A percentile compares a stretch with the other conserved stretches of the same genome.
Evolutionary conservation across 1,139 yeast species (phyloP).

Genomic region (Eremothecium cymbalariae): DNA sequence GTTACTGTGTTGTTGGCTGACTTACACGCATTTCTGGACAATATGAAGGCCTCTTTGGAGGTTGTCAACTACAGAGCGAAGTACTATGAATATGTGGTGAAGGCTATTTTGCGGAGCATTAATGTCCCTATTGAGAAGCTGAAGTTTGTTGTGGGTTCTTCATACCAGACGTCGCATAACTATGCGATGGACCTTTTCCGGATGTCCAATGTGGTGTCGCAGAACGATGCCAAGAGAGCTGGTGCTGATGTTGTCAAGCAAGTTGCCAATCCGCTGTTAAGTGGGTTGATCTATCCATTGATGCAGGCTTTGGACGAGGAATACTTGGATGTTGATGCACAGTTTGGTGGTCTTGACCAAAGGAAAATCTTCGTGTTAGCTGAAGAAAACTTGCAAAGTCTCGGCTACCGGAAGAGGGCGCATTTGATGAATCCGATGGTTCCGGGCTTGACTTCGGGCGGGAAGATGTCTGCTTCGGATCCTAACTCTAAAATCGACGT

Average conservation of each 20-base stretch:
- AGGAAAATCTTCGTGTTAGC: slow-evolving; percentile 96
- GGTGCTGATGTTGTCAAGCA: slow-evolving; percentile 99
- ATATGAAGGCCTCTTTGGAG: slow-evolving; percentile 97
- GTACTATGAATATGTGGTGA: slow-evolving; percentile 77
- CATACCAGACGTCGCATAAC: slow-evolving; percentile 69
- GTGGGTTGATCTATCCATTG: slow-evolving; percentile 92
- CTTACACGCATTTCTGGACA: slow-evolving; percentile 92
- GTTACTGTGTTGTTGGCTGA: slow-evolving; percentile 93
- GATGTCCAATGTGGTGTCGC: slow-evolving; percentile 74
- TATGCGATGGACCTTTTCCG: slow-evolving; percentile 87
- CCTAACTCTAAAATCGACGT: slow-evolving; percentile 95
- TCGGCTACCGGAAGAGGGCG: slow-evolving; percentile 95
- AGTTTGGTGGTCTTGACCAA: slow-evolving; percentile 98
- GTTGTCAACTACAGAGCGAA: slow-evolving; percentile 81
- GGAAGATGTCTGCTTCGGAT: slow-evolving; percentile 98
- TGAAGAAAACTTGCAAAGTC: slow-evolving; percentile 77
- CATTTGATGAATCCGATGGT: slow-evolving; percentile 99
- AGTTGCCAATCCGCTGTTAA: slow-evolving; percentile 84
- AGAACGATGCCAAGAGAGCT: slow-evolving; percentile 96
- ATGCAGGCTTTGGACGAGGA: slow-evolving; percentile 99
- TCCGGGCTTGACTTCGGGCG: slow-evolving; percentile 95
- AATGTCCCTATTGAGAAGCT: slow-evolving; percentile 88
- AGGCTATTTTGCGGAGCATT: slow-evolving; percentile 74
- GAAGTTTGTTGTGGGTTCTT: slow-evolving; percentile 76
- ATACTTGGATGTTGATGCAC: slow-evolving; percentile 80